Base-by-base conservation (phyloP, 192 early-diverging fungal genomes). In the Coemansia sp. region DNA sequence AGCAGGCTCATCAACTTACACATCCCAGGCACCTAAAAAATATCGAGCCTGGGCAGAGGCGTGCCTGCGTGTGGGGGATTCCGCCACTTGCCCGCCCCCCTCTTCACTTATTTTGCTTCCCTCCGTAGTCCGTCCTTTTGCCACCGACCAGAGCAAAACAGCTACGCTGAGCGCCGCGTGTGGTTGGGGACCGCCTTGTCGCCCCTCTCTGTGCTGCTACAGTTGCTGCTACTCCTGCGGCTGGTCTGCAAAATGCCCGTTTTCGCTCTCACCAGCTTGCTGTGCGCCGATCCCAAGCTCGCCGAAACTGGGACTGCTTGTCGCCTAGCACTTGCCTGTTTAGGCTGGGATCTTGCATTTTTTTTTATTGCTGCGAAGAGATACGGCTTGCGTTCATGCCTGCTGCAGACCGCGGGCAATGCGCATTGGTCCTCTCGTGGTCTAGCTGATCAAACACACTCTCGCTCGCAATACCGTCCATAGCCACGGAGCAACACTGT, bases 11-110 rank as follows among this genome's bases (percentile, higher is more conserved):
- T 46, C 43, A 19, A 4, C 22, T 19, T 47, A 35, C 32, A 53
- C 38, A n/a, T 39, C 49, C 53, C 59, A 40, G 38, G 40, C 60
- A 61, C 60, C 31, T 29, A 17, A 29, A 61, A 61, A 43, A 27
- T 43, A 27, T 29, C 60, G 60, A 20, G 51, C 29, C 51, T 53
- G 51, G 51, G 51, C 51, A 53, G 29, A 53, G 51, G 51, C 29
- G 24, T 53, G 29, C 51, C 25, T 53, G 51, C 27, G 51, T 53
- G 51, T 11, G 51, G 29, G 49, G 51, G 27, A n/a, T 60, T 53
- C 51, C 51, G 51, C 51, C 15, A 4, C 27, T 5, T 46, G 24
- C 60, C 15, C 42, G 19, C 11, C 43, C 41, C 38, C 27, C 7
- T 14, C 24, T 42, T 60, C 59, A 49, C 2, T 19, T 49, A 8